Conservation (phyloP, 495 filamentous ascomycete species). For the Penicillium ochrochloron region DNA sequence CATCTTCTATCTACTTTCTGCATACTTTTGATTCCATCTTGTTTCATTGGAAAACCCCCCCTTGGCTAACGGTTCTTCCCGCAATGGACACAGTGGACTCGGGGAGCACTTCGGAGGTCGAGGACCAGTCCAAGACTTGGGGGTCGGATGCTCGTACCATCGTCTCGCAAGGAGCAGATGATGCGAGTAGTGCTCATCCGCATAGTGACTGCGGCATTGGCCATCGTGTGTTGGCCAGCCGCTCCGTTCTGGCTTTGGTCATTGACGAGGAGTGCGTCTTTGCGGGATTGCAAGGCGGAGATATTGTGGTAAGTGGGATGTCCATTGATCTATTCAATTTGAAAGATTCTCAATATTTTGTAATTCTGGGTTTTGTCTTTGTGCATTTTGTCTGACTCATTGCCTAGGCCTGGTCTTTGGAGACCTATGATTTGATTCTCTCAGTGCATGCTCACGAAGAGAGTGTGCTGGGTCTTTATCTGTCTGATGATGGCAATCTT, state of each 20-base stretch:
- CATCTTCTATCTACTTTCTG: neutral
- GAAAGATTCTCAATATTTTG: neutral
- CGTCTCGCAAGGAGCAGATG: slow-evolving; percentile 7
- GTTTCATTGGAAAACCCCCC: neutral
- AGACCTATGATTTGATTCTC: slow-evolving; percentile 77
- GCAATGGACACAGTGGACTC: slow-evolving; percentile 49
- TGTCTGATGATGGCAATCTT: slow-evolving; percentile 72
- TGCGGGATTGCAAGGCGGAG: slow-evolving; percentile 88
- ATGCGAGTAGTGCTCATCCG: slow-evolving; percentile 23
- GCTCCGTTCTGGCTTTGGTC: slow-evolving; percentile 53
- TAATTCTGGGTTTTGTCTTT: neutral
- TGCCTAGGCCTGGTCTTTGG: slow-evolving; percentile 75
- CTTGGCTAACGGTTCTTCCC: slow-evolving; percentile 19
- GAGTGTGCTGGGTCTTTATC: slow-evolving; percentile 82
- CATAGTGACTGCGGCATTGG: slow-evolving; percentile 48
- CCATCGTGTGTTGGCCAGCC: slow-evolving; percentile 51
- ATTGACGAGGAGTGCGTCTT: slow-evolving; percentile 56
- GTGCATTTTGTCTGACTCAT: slow-evolving; percentile 18
- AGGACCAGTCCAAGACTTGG: slow-evolving; percentile 47
- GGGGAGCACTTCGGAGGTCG: slow-evolving; percentile 43
- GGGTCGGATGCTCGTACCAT: slow-evolving; percentile 41
- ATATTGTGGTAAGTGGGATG: slow-evolving; percentile 68
- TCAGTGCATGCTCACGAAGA: slow-evolving; percentile 85
- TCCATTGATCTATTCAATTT: neutral
- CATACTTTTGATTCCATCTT: neutral